phyloP scores from a whole-genome alignment of 495 filamentous ascomycete genomes.

The Cercophora scortea region DNA sequence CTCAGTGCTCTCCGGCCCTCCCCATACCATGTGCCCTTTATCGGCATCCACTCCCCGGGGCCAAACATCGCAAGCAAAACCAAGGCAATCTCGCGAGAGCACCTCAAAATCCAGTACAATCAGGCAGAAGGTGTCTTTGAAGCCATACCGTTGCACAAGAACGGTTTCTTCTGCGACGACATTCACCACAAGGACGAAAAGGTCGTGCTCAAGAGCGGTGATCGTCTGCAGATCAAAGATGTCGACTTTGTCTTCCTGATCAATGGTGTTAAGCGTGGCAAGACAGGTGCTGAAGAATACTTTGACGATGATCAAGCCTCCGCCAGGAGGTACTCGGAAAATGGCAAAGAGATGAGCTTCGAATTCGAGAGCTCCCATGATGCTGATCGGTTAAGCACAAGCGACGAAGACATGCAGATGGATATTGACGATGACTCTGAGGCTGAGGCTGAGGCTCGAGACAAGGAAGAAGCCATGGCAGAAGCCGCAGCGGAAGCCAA shows the following conservation, averaged over 20 bases:
- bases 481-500: not conserved
- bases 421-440: constrained; percentile 19
- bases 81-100: constrained; percentile 76
- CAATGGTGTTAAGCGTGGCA: constrained; percentile 61
- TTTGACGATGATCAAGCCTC: constrained; percentile 31
- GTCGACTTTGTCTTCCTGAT: constrained; percentile 67
- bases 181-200: constrained; percentile 56
- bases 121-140: constrained; percentile 66
- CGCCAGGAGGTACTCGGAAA: constrained; percentile 37
- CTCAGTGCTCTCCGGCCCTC: constrained; percentile 44
- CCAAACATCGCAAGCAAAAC: constrained; percentile 48
- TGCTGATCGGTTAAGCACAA: constrained; percentile 43
- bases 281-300: constrained; percentile 55
- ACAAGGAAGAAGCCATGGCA: constrained; percentile 4
- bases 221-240: constrained; percentile 70
- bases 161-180: constrained; percentile 79
- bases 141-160: constrained; percentile 72
- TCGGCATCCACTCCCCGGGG: constrained; percentile 72
- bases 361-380: constrained; percentile 55
- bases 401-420: constrained; percentile 34
- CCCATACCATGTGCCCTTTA: constrained; percentile 60
- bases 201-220: constrained; percentile 62
- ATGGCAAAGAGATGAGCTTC: constrained; percentile 55
- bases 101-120: constrained; percentile 79
- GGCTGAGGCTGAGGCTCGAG: constrained; percentile 16